Percentiles rank a stretch among this genome's conserved stretches.
Evolutionary conservation across 169 alveolate species (phyloP).

Genomic region (Eimeria praecox): DNA sequence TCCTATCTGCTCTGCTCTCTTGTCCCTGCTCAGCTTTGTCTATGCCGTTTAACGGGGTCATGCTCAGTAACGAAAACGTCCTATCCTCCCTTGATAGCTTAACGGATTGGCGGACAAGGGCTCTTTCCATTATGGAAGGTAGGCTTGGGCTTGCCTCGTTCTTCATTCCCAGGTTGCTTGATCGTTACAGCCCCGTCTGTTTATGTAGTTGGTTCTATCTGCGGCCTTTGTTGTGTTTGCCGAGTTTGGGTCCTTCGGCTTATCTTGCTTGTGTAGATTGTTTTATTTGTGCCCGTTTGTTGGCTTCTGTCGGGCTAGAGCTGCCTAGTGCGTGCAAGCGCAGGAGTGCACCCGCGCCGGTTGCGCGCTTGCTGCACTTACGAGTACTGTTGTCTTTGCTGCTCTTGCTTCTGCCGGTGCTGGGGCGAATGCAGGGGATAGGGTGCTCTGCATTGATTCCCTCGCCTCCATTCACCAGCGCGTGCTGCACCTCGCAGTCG

Average conservation of each 20-base stretch:
- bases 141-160: background rate
- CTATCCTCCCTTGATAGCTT: conserved; percentile 50
- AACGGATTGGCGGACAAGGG: conserved; percentile 71
- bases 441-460: conserved; percentile 61
- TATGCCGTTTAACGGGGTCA: conserved; percentile 66
- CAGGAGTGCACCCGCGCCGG: background rate
- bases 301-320: background rate
- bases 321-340: background rate
- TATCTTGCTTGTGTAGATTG: background rate
- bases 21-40: conserved; percentile 4
- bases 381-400: background rate
- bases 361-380: background rate
- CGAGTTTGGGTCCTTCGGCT: background rate
- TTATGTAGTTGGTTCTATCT: background rate
- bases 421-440: background rate
- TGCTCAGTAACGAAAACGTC: conserved; percentile 54
- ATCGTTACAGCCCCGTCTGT: background rate
- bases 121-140: conserved; percentile 37
- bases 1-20: background rate
- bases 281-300: background rate
- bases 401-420: background rate
- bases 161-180: background rate
- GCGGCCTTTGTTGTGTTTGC: background rate
- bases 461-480: conserved; percentile 74
- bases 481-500: conserved; percentile 45